A percentile compares a stretch with the other conserved stretches of the same genome.
These are phyloP conservation scores for Mucor mucedo DNA, from an alignment of 371 early-diverging fungal species.

Conservation along the genomic window DNA sequence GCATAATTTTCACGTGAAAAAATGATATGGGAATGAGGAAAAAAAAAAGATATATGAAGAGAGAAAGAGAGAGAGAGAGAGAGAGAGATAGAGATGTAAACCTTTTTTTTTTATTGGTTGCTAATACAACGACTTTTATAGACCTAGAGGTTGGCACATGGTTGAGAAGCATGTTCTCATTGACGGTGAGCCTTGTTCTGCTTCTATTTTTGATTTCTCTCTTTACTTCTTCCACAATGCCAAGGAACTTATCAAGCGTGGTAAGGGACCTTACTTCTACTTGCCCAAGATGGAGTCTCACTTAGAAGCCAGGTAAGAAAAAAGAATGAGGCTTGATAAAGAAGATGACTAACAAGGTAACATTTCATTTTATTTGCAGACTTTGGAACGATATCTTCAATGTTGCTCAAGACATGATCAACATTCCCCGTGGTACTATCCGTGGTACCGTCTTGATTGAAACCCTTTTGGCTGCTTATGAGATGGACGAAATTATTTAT, in stretches of 20 bases:
- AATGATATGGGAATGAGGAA: constrained; percentile 2
- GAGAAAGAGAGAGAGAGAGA: background rate
- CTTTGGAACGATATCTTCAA: constrained; percentile 98
- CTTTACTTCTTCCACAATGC: constrained; percentile 98
- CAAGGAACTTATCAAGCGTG: constrained; percentile 75
- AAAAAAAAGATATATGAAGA: background rate
- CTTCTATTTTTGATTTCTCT: constrained; percentile 94
- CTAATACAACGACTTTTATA: constrained; percentile 12
- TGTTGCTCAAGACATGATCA: constrained; percentile 88
- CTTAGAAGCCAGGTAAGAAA: constrained; percentile 81
- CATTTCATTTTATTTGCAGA: constrained; percentile 30
- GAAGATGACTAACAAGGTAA: background rate
- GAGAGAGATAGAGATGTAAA: no score
- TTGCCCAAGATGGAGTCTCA: constrained; percentile 97
- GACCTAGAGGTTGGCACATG: constrained; percentile 98
- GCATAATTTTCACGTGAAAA: constrained; percentile 10
- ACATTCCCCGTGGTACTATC: constrained; percentile 94
- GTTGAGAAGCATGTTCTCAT: constrained; percentile 93
- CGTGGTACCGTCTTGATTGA: constrained; percentile 96
- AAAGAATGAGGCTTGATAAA: background rate
- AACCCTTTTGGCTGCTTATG: constrained; percentile 94
- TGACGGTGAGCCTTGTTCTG: constrained; percentile 91
- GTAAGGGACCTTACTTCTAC: constrained; percentile 96
- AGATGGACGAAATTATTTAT: constrained; percentile 99
- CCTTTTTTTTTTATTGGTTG: no score